Evolutionary conservation across 371 early-diverging fungal species (phyloP).

Genomic region (Rhizopus microsporus): DNA sequence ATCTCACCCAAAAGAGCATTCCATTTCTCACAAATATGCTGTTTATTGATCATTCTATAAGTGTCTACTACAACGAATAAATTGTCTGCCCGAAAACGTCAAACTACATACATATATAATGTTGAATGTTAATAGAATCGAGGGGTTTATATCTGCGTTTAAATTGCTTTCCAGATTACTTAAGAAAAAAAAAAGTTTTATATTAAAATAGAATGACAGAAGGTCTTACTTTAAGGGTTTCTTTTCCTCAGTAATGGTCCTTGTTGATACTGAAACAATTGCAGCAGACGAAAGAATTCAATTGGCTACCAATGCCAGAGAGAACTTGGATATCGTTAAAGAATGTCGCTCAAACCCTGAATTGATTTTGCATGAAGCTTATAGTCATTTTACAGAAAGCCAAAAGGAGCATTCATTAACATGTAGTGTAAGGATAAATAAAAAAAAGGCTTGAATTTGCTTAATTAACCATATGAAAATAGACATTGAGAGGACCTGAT

Average conservation of each 20-base stretch:
- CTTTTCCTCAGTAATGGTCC: constrained; percentile 11
- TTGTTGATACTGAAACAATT: constrained; percentile 7
- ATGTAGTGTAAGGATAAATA: constrained; percentile 29
- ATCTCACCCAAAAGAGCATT: too few species aligned
- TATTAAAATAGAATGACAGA: not conserved
- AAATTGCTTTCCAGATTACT: not conserved
- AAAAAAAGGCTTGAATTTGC: not conserved
- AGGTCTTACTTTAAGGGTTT: not conserved
- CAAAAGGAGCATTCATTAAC: constrained; percentile 38
- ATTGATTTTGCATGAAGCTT: constrained; percentile 33
- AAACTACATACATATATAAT: too few species aligned
- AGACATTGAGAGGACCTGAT: constrained; percentile 46
- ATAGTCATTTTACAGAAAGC: constrained; percentile 28
- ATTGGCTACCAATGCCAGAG: constrained; percentile 52
- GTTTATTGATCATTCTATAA: too few species aligned
- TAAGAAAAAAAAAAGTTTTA: too few species aligned
- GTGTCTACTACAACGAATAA: too few species aligned
- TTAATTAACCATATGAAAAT: not conserved
- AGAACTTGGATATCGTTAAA: constrained; percentile 37
- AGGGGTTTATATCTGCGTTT: too few species aligned
- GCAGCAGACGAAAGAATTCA: constrained; percentile 44
- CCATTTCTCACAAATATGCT: too few species aligned
- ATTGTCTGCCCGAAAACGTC: too few species aligned
- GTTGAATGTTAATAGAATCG: too few species aligned
- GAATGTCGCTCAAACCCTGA: constrained; percentile 29